Evolutionary conservation across 2,329 filamentous ascomycete species (phyloP).

Genomic region (Trichoderma breve): DNA sequence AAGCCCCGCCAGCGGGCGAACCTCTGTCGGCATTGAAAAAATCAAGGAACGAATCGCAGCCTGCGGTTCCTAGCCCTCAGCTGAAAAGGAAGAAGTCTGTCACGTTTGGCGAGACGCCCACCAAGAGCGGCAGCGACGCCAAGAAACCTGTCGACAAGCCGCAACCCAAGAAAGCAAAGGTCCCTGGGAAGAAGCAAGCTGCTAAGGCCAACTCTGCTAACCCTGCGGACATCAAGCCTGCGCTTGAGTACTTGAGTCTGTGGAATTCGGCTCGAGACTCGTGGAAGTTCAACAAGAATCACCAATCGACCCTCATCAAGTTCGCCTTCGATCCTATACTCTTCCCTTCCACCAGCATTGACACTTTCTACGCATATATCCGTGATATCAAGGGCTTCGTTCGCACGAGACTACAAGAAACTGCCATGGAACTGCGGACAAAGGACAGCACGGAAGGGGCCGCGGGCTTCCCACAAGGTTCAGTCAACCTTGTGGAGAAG

Average conservation of each 20-base stretch:
- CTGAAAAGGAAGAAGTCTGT: conserved; percentile 48
- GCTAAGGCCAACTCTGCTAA: conserved; percentile 38
- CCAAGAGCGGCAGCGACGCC: conserved; percentile 31
- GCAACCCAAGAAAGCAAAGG: conserved; percentile 37
- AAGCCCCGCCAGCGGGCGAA: conserved; percentile 34
- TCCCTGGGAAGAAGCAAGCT: conserved; percentile 40
- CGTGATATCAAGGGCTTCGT: conserved; percentile 73
- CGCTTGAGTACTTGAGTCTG: conserved; percentile 72
- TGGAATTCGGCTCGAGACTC: conserved; percentile 67
- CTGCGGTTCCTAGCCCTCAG: conserved; percentile 29
- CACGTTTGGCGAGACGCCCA: conserved; percentile 46
- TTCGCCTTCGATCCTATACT: conserved; percentile 71
- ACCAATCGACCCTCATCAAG: conserved; percentile 82
- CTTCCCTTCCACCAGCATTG: conserved; percentile 68
- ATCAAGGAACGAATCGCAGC: conserved; percentile 34
- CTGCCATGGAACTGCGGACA: conserved; percentile 60
- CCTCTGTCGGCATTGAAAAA: conserved; percentile 35
- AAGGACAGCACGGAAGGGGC: conserved; percentile 53
- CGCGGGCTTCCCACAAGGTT: conserved; percentile 49
- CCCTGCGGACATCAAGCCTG: conserved; percentile 54
- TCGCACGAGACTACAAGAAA: conserved; percentile 65
- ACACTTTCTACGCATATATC: conserved; percentile 73
- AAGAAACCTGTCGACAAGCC: conserved; percentile 32
- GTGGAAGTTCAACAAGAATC: conserved; percentile 98
- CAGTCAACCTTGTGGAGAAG: conserved; percentile 48